Evolutionary conservation across 2,329 filamentous ascomycete species (phyloP).

Genomic region (Cercospora citrullina): DNA sequence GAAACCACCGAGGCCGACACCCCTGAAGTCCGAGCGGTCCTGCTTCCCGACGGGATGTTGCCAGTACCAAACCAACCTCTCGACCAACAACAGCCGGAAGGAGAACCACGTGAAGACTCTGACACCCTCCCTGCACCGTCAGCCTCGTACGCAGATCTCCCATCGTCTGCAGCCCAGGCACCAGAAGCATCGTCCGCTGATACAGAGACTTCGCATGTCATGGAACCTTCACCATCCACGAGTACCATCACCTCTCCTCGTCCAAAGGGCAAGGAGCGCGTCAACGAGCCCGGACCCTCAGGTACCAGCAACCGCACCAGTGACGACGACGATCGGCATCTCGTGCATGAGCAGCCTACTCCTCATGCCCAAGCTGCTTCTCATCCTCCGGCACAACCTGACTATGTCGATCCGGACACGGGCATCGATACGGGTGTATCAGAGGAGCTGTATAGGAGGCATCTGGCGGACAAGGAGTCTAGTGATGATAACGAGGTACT

Average conservation of each 20-base stretch:
- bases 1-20: background rate
- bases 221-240: background rate
- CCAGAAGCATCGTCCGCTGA: background rate
- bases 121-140: background rate
- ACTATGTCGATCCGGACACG: background rate
- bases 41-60: background rate
- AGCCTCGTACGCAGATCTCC: background rate
- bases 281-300: background rate
- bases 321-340: background rate
- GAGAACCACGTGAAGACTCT: background rate
- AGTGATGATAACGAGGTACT: background rate
- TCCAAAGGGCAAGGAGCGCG: background rate
- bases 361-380: background rate
- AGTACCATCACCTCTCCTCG: background rate
- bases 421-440: conserved; percentile 2
- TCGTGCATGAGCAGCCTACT: background rate
- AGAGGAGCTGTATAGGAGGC: background rate
- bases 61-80: background rate
- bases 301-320: background rate
- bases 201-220: background rate
- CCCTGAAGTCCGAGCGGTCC: background rate
- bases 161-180: background rate
- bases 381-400: background rate
- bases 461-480: background rate
- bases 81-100: background rate